Evolutionary conservation across 805 yeast species (phyloP).

Genomic region (Zygosaccharomyces bisporus): DNA sequence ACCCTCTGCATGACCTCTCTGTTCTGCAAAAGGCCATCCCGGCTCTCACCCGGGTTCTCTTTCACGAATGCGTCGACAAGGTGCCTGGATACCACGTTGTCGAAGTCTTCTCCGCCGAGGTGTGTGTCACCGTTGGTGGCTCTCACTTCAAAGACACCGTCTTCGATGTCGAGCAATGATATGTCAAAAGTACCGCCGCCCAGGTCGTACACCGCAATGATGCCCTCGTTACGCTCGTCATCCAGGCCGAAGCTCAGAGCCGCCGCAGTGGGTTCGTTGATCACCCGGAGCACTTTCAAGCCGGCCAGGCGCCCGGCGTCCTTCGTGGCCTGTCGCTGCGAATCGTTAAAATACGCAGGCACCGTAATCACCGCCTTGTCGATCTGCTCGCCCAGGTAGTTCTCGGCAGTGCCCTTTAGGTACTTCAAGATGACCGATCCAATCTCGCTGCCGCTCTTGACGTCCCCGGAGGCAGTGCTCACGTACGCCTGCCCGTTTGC

Average conservation of each 20-base stretch:
- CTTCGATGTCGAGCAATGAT: conserved; percentile 71
- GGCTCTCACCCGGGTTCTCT: conserved; percentile 44
- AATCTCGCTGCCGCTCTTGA: conserved; percentile 65
- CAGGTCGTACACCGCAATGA: conserved; percentile 58
- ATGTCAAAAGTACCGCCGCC: conserved; percentile 89
- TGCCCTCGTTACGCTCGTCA: conserved; percentile 33
- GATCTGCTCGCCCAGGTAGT: conserved; percentile 48
- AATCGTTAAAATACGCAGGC: conserved; percentile 80
- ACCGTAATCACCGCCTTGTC: conserved; percentile 79
- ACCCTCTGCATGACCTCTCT: conserved; percentile 66
- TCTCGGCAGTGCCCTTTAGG: conserved; percentile 64
- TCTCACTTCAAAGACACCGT: conserved; percentile 75
- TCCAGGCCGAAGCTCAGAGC: conserved; percentile 79
- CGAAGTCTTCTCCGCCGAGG: conserved; percentile 85
- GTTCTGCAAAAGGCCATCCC: conserved; percentile 40
- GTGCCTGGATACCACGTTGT: conserved; percentile 55
- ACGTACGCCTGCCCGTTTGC: conserved; percentile 71
- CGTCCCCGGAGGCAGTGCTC: conserved; percentile 37
- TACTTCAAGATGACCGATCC: conserved; percentile 61
- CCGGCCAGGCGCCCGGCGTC: conserved; percentile 76
- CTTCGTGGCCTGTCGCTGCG: conserved; percentile 82
- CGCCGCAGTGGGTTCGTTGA: conserved; percentile 84
- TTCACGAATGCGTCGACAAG: conserved; percentile 55
- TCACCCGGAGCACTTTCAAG: conserved; percentile 66
- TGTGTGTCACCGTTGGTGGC: conserved; percentile 84